Conservation (phyloP, 2,329 filamentous ascomycete genomes). For the Verticillium klebahnii region DNA sequence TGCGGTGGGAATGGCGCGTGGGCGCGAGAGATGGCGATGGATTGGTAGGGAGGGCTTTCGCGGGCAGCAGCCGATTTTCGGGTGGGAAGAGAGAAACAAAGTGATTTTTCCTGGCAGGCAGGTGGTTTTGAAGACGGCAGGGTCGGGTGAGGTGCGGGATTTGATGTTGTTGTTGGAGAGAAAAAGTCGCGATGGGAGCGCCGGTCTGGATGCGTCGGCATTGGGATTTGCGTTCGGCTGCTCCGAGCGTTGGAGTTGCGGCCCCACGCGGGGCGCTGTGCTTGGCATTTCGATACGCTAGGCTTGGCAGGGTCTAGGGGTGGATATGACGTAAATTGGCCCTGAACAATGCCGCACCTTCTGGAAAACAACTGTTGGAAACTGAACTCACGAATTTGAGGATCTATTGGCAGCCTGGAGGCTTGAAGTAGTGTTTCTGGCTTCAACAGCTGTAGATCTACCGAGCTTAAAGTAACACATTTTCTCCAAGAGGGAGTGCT, state of each 20-base stretch:
- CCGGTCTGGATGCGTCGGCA: constrained; percentile 4
- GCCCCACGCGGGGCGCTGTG: background rate
- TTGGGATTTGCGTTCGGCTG: background rate
- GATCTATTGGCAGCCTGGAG: background rate
- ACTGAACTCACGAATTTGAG: background rate
- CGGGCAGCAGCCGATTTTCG: constrained; percentile 1
- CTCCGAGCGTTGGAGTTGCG: background rate
- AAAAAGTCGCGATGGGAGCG: background rate
- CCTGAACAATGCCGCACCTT: background rate
- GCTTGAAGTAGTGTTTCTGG: background rate
- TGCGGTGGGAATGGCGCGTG: background rate
- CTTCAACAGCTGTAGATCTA: too few species aligned
- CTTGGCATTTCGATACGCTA: background rate
- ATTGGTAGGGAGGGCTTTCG: background rate
- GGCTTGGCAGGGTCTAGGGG: background rate
- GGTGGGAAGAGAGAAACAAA: background rate
- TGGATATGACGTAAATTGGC: background rate
- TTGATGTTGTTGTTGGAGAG: background rate
- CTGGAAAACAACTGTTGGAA: background rate
- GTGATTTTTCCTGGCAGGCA: background rate
- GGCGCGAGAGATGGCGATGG: background rate
- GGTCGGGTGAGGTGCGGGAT: background rate
- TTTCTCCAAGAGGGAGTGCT: too few species aligned
- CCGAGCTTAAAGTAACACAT: too few species aligned
- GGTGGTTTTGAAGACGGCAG: background rate